phyloP scores from a whole-genome alignment of 352 stramenopile genomes.

The Salisapilia sapeloensis region DNA sequence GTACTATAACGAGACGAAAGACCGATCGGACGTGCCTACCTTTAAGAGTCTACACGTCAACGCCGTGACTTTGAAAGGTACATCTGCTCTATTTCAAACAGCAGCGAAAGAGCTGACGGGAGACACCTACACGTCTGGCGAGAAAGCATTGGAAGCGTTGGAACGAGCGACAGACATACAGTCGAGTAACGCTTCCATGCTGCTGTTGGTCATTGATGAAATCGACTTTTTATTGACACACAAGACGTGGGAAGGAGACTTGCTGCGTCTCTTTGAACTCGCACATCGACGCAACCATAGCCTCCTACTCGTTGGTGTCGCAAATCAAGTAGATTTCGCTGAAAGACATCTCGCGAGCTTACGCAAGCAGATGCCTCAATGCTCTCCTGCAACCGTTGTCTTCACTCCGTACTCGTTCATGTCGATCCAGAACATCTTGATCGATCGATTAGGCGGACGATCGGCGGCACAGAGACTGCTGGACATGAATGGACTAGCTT shows the following conservation, averaged over 20 bases:
- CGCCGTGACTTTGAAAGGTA: constrained; percentile 43
- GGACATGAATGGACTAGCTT: constrained; percentile 51
- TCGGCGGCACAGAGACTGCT: constrained; percentile 23
- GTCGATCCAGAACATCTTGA: constrained; percentile 62
- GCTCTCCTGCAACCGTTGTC: constrained; percentile 42
- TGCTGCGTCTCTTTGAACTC: constrained; percentile 65
- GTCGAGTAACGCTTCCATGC: constrained; percentile 19
- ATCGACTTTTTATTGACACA: constrained; percentile 59
- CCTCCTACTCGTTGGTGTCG: constrained; percentile 67
- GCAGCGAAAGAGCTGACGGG: constrained; percentile 34
- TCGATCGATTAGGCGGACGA: constrained; percentile 39
- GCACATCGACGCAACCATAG: constrained; percentile 31
- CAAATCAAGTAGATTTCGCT: constrained; percentile 75
- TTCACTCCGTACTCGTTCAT: constrained; percentile 69
- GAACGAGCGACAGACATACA: constrained; percentile 26
- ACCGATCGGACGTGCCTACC: not conserved
- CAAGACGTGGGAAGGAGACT: constrained; percentile 42
- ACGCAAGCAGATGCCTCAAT: constrained; percentile 24
- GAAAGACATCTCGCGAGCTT: constrained; percentile 54
- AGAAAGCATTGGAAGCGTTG: constrained; percentile 48
- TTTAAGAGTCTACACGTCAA: constrained; percentile 48
- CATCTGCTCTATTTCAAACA: constrained; percentile 25
- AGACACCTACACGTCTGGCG: constrained; percentile 16
- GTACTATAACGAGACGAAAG: constrained; percentile 13
- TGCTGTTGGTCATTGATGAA: constrained; percentile 71